These are phyloP conservation scores for Pythium grandisporangium DNA, from an alignment of 352 stramenopile species.

Conservation along the genomic window DNA sequence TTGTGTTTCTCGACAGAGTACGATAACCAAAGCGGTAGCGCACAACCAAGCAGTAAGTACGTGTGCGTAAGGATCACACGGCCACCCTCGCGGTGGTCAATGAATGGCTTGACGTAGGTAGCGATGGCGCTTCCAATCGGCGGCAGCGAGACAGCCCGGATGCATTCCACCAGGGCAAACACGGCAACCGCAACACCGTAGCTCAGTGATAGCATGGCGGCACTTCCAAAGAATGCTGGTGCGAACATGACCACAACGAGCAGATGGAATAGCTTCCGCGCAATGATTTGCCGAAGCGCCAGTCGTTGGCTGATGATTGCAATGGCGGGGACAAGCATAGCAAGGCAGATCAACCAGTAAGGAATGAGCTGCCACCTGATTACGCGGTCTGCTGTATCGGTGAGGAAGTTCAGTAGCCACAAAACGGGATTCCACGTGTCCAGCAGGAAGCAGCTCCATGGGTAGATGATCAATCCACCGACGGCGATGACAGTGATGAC, in stretches of 20 bases:
- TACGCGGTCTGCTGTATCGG: conserved; percentile 16
- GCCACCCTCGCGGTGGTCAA: conserved; percentile 66
- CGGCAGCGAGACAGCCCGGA: conserved; percentile 46
- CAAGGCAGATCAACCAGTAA: conserved; percentile 47
- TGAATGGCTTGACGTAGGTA: conserved; percentile 57
- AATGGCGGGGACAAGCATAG: conserved; percentile 48
- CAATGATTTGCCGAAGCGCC: conserved; percentile 54
- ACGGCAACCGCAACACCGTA: conserved; percentile 63
- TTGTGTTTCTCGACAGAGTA: conserved; percentile 2
- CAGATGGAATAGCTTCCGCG: conserved; percentile 75
- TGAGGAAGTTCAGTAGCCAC: conserved; percentile 49
- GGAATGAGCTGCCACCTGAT: conserved; percentile 29
- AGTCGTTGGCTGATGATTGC: conserved; percentile 22
- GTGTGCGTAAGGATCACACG: conserved; percentile 66
- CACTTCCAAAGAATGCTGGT: conserved; percentile 39
- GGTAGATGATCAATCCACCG: conserved; percentile 31
- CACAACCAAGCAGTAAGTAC: conserved; percentile 71
- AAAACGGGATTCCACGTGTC: conserved; percentile 41
- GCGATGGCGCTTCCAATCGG: conserved; percentile 41
- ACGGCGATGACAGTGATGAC: conserved; percentile 18
- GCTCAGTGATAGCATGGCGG: conserved; percentile 60
- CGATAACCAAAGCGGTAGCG: conserved; percentile 59
- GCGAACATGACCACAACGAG: conserved; percentile 75
- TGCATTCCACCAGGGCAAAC: conserved; percentile 67
- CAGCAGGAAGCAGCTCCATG: conserved; percentile 61